A percentile compares a stretch with the other conserved stretches of the same genome.
Evolutionary conservation across 2,329 filamentous ascomycete species (phyloP).

Genomic region (Xylariaceae sp.): DNA sequence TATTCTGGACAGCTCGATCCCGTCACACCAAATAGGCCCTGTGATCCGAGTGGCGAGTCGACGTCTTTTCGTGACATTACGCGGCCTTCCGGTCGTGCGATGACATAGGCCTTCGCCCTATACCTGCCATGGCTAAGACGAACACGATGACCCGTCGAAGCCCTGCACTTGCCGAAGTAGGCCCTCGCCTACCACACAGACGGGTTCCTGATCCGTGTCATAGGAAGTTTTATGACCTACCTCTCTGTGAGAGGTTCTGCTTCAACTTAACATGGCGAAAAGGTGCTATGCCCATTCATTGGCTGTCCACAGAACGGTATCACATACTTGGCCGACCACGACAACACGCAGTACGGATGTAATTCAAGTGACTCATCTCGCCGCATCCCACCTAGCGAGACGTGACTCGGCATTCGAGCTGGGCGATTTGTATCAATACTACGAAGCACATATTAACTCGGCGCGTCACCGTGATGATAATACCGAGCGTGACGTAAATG

Average conservation of each 20-base stretch:
- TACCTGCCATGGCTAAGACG: background rate
- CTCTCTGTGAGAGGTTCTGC: conserved; percentile 3
- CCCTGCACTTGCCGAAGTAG: conserved; percentile 9
- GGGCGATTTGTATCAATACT: conserved; percentile 5
- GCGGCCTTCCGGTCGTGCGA: conserved; percentile 13
- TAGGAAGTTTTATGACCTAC: conserved; percentile 3
- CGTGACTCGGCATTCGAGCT: background rate
- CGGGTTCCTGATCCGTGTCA: conserved; percentile 9
- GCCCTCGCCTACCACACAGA: conserved; percentile 2
- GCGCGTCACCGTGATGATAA: conserved; percentile 1
- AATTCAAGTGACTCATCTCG: conserved; percentile 3
- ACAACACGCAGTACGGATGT: conserved; percentile 4
- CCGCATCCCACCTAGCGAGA: background rate
- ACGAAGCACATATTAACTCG: conserved; percentile 10
- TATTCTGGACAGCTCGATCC: background rate
- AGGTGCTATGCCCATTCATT: background rate
- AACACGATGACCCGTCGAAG: background rate
- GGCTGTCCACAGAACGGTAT: conserved; percentile 1
- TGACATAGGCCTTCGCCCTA: conserved; percentile 3
- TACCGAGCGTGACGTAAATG: conserved; percentile 12
- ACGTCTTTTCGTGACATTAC: conserved; percentile 7
- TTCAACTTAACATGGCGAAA: background rate
- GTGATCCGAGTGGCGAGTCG: background rate
- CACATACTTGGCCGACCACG: conserved; percentile 2
- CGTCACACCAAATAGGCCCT: background rate